Base-by-base conservation (phyloP, 2,329 filamentous ascomycete species). In the Pyrenophora tritici-repentis region DNA sequence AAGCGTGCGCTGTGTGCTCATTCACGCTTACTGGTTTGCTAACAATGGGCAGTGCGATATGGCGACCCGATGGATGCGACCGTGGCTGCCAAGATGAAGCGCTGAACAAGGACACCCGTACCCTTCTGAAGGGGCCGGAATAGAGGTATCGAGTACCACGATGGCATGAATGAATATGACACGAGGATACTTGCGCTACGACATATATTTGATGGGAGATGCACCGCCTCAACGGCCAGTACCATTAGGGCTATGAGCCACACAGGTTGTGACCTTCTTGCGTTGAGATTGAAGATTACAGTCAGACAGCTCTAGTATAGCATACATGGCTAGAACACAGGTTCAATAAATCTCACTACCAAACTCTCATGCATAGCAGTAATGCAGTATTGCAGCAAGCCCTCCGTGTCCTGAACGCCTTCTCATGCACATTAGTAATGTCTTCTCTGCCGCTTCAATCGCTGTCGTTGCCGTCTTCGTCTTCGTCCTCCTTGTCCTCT, bases 391-490 rank as follows among this genome's bases (percentile, higher is more conserved):
- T 50, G 31, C 42, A 24, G 14, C 37, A 16, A 18, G 17, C 33
- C 32, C 26, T 8, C 26, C 22, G 24, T 51, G 40, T 36, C 58
- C 47, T 45, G 22, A 69, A 69, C 66, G 66, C 68, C 66, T 40
- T 48, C 46, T 47, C 44, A 70, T 71, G 66, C 67, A n/a, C n/a
- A n/a, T n/a, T n/a, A 68, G 46, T 55, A 43, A 47, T 55, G 33
- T 45, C 29, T 42, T 33, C 12, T 39, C 20, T 40, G 18, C 16
- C 29, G 14, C 26, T 39, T 68, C 59, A 75, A 58, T 74, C 72
- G 43, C 72, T 74, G 40, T 75, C 74, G 24, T 76, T 86, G 58
- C 88, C 86, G 50, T 86, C 85, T 20, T 77, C 70, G 51, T 77
- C 81, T 13, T 78, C 76, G 1, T 75, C 74, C 3, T 73, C 71